These are phyloP conservation scores for Dactylellina leptospora DNA, from an alignment of 2,329 filamentous ascomycete genomes.

Conservation along the genomic window DNA sequence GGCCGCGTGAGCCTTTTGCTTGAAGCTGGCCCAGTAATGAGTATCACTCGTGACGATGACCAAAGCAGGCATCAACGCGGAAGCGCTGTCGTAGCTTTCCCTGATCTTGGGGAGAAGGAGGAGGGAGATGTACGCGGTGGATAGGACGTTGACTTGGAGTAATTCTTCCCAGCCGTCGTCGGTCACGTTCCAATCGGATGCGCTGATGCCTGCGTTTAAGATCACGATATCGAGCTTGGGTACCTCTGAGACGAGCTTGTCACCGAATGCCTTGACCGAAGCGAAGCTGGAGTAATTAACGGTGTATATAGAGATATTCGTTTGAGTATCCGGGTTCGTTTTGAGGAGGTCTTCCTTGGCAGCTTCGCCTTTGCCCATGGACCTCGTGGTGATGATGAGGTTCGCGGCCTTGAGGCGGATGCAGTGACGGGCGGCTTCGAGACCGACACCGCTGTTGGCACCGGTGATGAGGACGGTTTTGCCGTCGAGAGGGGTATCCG, in stretches of 20 bases:
- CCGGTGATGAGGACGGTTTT: slow-evolving; percentile 62
- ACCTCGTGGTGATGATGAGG: slow-evolving; percentile 62
- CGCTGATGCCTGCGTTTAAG: slow-evolving; percentile 42
- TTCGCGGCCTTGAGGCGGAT: slow-evolving; percentile 59
- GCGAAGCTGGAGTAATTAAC: slow-evolving; percentile 64
- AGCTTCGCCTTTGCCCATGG: slow-evolving; percentile 61
- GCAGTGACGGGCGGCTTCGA: slow-evolving; percentile 61
- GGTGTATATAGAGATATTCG: slow-evolving; percentile 56
- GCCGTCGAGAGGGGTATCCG: slow-evolving; percentile 33
- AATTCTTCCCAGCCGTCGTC: slow-evolving; percentile 65
- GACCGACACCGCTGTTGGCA: slow-evolving; percentile 62
- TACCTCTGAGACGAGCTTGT: slow-evolving; percentile 59
- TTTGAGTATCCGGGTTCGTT: slow-evolving; percentile 30
- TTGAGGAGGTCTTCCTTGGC: slow-evolving; percentile 61
- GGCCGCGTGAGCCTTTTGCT: slow-evolving; percentile 21
- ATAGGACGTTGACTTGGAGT: slow-evolving; percentile 69
- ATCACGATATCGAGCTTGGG: slow-evolving; percentile 61
- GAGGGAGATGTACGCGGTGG: slow-evolving; percentile 66
- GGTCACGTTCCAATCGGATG: slow-evolving; percentile 37
- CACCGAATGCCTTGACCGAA: slow-evolving; percentile 62
- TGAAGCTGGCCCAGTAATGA: slow-evolving; percentile 58
- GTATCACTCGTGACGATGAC: slow-evolving; percentile 61
- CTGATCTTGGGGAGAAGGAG: slow-evolving; percentile 64
- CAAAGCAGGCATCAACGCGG: slow-evolving; percentile 58
- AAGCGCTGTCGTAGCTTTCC: slow-evolving; percentile 56